These are phyloP conservation scores for Hemerocallis citrina DNA, from an alignment of 106 monocot species.

Conservation along the genomic window DNA sequence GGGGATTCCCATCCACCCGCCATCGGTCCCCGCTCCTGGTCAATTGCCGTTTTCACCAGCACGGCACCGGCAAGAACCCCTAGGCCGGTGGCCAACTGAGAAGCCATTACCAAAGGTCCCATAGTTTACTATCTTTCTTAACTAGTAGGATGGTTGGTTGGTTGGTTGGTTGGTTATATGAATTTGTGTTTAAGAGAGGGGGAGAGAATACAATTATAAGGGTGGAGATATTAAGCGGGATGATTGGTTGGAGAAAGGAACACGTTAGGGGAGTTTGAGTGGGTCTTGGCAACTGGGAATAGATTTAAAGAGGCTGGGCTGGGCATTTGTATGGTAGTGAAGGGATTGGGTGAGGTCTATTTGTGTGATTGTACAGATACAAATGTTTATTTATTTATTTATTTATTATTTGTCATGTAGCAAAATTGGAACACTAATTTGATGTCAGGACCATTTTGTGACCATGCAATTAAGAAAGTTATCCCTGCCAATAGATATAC, in stretches of 20 bases:
- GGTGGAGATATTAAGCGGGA: neutral
- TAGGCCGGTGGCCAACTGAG: slow-evolving; percentile 63
- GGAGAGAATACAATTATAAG: neutral
- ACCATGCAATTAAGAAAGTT: too few relatives aligned
- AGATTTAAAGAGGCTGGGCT: too few relatives aligned
- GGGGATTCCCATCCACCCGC: slow-evolving; percentile 20
- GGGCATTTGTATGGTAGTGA: too few relatives aligned
- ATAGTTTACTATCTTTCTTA: slow-evolving; percentile 10
- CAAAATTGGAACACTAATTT: too few relatives aligned
- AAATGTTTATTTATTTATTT: too few relatives aligned
- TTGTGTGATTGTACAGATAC: too few relatives aligned
- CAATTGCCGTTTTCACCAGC: slow-evolving; percentile 60
- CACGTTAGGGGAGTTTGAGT: slow-evolving; percentile 4
- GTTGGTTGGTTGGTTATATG: neutral
- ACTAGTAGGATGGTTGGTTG: too few relatives aligned
- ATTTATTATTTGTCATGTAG: too few relatives aligned
- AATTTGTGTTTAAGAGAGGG: neutral
- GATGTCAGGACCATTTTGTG: too few relatives aligned
- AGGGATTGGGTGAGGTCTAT: too few relatives aligned
- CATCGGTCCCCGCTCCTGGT: slow-evolving; percentile 22
- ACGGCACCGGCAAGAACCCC: slow-evolving; percentile 70
- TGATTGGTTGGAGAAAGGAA: neutral
- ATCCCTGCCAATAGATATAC: too few relatives aligned
- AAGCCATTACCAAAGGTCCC: slow-evolving; percentile 64
- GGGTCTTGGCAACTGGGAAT: too few relatives aligned